Evolutionary conservation across 352 stramenopile species (phyloP), one percentile per base, ranked within the genome.

Genomic region (Globisporangium alternatum): DNA sequence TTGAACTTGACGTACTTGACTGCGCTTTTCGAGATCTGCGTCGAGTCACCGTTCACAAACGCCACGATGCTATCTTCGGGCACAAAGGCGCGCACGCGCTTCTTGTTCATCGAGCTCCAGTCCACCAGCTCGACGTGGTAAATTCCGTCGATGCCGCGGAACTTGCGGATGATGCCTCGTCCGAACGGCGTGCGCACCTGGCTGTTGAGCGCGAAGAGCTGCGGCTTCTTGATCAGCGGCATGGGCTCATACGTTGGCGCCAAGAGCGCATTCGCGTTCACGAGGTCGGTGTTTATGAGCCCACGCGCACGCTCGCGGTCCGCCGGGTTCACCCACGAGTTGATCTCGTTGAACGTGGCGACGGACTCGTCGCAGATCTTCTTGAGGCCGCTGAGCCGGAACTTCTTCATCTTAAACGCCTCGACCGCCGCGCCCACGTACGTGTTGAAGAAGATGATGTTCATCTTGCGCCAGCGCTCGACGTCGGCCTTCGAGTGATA

Each of bases 381-480:
- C 43, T 83, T 77, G n/a, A 94, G 59, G 2, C 88, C 86, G 7
- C 47, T 25, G 8, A 92, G 64, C 8, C 83, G 82, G 22, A 95
- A 72, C 64, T 89, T 90, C 56, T 88, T 76, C 76, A 92, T 83
- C 41, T 72, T 74, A 61, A 71, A 90, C 30, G 83, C 86, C 45
- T 96, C 80, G 4, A 94, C 74, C 1, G 90, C 87, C 15, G 89
- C 90, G 43, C 89, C 90, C 19, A 95, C 75, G 52, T 96, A 97
- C 39, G 89, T 96, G 68, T 96, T 81, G 62, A 97, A 97, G 68
- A 97, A 98, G 13, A 96, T 67, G 33, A 97, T 96, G 67, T 95
- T 93, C 70, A 96, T 95, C 63, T 82, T 79, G 43, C 78, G 76
- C 80, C 89, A 97, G 31, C 76, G 76, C 51, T 88, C 80, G 21